phyloP scores from a whole-genome alignment of 2,329 filamentous ascomycete genomes.

The Pseudogymnoascus sp. region DNA sequence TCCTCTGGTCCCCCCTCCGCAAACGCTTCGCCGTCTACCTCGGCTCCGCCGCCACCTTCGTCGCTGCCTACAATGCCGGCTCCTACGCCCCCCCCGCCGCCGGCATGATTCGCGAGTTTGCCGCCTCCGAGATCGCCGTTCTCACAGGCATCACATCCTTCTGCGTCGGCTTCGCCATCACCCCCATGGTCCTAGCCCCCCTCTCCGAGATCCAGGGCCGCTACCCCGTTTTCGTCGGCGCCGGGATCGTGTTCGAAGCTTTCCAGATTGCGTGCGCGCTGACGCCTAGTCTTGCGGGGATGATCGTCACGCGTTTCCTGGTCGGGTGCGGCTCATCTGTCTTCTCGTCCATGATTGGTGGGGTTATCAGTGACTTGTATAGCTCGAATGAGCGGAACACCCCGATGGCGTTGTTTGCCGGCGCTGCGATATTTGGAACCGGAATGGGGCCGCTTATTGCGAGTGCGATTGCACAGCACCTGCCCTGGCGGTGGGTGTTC shows the following conservation, averaged over 20 bases:
- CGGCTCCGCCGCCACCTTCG: slow-evolving; percentile 64
- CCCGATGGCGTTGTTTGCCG: slow-evolving; percentile 85
- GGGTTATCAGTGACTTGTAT: slow-evolving; percentile 82
- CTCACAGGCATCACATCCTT: slow-evolving; percentile 72
- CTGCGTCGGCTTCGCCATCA: slow-evolving; percentile 69
- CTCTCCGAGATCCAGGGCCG: slow-evolving; percentile 84
- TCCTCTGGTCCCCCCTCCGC: slow-evolving; percentile 59
- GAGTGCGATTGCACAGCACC: slow-evolving; percentile 57
- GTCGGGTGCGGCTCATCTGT: slow-evolving; percentile 67
- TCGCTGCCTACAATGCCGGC: slow-evolving; percentile 75
- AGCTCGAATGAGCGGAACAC: slow-evolving; percentile 70
- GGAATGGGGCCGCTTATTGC: slow-evolving; percentile 67
- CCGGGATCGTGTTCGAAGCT: slow-evolving; percentile 61
- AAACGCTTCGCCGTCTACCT: slow-evolving; percentile 66
- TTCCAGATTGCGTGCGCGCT: slow-evolving; percentile 67
- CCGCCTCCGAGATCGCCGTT: slow-evolving; percentile 56
- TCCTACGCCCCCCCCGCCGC: slow-evolving; percentile 63
- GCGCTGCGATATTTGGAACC: slow-evolving; percentile 67
- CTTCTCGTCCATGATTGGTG: slow-evolving; percentile 87
- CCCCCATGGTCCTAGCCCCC: slow-evolving; percentile 81
- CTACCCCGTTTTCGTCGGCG: slow-evolving; percentile 68
- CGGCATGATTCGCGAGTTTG: slow-evolving; percentile 58
- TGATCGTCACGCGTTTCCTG: slow-evolving; percentile 68
- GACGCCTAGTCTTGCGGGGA: slow-evolving; percentile 59
- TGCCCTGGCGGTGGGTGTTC: slow-evolving; percentile 79